phyloP scores from a whole-genome alignment of 306 rosid genomes.

The Lathyrus aphaca region DNA sequence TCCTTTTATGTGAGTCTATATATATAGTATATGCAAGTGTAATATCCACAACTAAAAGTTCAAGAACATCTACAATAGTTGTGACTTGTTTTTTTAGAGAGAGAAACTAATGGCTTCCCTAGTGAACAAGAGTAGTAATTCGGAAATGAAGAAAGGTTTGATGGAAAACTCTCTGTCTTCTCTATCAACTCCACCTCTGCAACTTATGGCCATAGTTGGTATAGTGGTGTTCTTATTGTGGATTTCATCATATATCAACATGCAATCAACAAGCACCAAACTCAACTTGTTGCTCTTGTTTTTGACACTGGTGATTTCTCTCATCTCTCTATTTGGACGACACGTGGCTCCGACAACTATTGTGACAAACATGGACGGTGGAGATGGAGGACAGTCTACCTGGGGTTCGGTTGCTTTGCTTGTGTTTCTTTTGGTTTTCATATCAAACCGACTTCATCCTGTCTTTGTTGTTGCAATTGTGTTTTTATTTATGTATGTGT shows the following conservation, averaged over 20 bases:
- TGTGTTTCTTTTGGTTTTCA: conserved; percentile 33
- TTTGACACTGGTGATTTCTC: conserved; percentile 29
- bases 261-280: conserved; percentile 27
- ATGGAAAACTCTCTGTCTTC: conserved; percentile 50
- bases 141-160: conserved; percentile 52
- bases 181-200: conserved; percentile 51
- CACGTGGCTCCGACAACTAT: background rate
- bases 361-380: background rate
- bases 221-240: conserved; percentile 45
- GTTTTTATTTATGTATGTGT: conserved; percentile 11
- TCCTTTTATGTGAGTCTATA: background rate
- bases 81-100: background rate
- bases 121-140: conserved; percentile 49
- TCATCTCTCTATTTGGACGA: conserved; percentile 26
- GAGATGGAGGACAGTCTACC: conserved; percentile 17
- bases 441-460: conserved; percentile 35
- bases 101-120: conserved; percentile 49
- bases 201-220: conserved; percentile 54
- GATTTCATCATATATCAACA: conserved; percentile 35
- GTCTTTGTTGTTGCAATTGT: conserved; percentile 34
- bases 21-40: background rate
- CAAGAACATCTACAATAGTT: background rate
- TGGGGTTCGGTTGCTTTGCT: conserved; percentile 20
- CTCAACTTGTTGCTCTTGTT: conserved; percentile 37
- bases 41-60: background rate